phyloP scores from a whole-genome alignment of 176 grass and related monocot species.

The Saccharum spontaneum region DNA sequence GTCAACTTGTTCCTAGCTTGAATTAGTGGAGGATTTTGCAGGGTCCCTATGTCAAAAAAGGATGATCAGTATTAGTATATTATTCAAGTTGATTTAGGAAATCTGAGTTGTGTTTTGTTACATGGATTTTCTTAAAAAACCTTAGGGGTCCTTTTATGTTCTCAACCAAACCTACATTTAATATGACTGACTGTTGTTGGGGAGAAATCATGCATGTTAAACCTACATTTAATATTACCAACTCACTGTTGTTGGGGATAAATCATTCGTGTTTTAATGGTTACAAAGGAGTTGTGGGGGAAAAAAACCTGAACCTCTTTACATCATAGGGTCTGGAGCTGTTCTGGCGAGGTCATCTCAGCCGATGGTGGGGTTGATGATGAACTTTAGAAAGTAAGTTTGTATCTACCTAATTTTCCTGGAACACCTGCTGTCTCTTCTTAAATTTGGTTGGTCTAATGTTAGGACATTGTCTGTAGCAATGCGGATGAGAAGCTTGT shows the following conservation, averaged over 20 bases:
- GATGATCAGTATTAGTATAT: not conserved
- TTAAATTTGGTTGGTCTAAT: conserved; percentile 28
- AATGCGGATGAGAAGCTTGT: conserved; percentile 96
- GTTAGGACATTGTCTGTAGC: conserved; percentile 52
- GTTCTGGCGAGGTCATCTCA: conserved; percentile 97
- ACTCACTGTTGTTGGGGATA: not conserved
- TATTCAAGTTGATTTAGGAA: not conserved
- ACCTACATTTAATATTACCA: not conserved
- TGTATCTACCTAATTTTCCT: conserved; percentile 37
- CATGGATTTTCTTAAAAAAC: conserved; percentile 8
- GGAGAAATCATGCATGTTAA: not conserved
- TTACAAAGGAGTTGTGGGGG: not conserved
- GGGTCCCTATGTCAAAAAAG: not conserved
- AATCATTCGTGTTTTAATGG: not conserved
- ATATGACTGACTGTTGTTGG: not conserved
- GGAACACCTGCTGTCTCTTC: conserved; percentile 18
- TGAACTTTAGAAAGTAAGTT: conserved; percentile 92
- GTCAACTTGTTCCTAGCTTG: conserved; percentile 16
- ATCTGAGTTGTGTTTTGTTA: conserved; percentile 8
- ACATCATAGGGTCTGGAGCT: conserved; percentile 75
- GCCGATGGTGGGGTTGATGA: conserved; percentile 92
- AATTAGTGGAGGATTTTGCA: not conserved
- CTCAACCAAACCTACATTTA: conserved; percentile 26
- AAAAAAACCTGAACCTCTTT: conserved; percentile 23
- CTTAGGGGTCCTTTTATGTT: conserved; percentile 11